Conservation (phyloP, 2,329 filamentous ascomycete species). For the Penicillium olsonii region DNA sequence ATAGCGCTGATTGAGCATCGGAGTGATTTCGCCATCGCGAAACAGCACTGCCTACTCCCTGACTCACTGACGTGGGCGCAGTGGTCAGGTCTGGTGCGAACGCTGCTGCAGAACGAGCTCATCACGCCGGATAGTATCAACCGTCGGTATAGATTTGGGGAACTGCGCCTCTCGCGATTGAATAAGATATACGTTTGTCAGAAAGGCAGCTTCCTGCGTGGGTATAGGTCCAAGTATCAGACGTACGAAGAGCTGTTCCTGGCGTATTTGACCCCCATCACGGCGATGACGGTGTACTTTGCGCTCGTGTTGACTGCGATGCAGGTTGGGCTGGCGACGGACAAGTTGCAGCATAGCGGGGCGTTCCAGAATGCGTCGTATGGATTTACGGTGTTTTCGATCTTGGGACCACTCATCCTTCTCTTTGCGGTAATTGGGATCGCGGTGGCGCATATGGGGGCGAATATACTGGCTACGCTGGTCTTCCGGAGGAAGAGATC, state of each 20-base stretch:
- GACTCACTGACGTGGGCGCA: slow-evolving; percentile 20
- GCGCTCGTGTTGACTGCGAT: slow-evolving; percentile 34
- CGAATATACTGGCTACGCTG: neutral
- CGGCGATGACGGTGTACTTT: slow-evolving; percentile 27
- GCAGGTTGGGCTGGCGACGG: slow-evolving; percentile 35
- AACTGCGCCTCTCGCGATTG: slow-evolving; percentile 40
- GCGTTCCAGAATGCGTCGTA: slow-evolving; percentile 49
- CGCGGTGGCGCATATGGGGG: neutral
- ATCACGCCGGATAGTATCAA: slow-evolving; percentile 29
- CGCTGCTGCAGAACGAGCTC: slow-evolving; percentile 3
- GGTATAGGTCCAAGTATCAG: slow-evolving; percentile 7
- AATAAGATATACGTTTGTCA: slow-evolving; percentile 30
- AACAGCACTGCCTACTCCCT: slow-evolving; percentile 37
- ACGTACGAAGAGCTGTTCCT: slow-evolving; percentile 21
- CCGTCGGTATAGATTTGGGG: slow-evolving; percentile 44
- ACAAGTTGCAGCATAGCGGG: slow-evolving; percentile 26
- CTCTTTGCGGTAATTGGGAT: neutral
- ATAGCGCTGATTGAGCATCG: slow-evolving; percentile 31
- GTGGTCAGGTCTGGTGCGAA: slow-evolving; percentile 28
- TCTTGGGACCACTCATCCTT: slow-evolving; percentile 42
- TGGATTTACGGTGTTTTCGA: slow-evolving; percentile 53
- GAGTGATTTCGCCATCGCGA: slow-evolving; percentile 40
- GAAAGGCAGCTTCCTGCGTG: slow-evolving; percentile 4
- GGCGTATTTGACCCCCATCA: slow-evolving; percentile 25
- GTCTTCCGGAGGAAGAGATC: neutral